Evolutionary conservation across 768 basidiomycete species (phyloP).

Genomic region (Paxillus involutus): DNA sequence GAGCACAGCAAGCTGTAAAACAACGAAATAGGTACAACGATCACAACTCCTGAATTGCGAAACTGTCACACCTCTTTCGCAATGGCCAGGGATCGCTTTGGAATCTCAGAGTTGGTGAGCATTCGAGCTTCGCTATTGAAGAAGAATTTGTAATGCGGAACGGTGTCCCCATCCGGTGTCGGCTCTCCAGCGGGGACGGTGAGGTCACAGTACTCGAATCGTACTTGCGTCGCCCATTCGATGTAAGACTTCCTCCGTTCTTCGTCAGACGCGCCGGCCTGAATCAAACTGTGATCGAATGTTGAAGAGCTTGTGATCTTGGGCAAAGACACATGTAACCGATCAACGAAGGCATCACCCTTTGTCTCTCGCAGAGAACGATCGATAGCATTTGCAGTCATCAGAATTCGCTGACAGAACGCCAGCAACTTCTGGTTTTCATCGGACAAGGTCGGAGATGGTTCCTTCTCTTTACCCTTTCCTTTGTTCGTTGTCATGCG

Average conservation of each 20-base stretch:
- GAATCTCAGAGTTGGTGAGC: conserved; percentile 82
- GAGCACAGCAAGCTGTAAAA: conserved; percentile 80
- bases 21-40: conserved; percentile 6
- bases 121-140: conserved; percentile 83
- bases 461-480: conserved; percentile 55
- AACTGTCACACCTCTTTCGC: conserved; percentile 79
- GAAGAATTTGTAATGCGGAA: conserved; percentile 79
- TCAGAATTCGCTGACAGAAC: conserved; percentile 85
- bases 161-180: conserved; percentile 45
- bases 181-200: conserved; percentile 40
- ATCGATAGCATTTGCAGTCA: conserved; percentile 84
- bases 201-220: conserved; percentile 94
- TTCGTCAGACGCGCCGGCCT: conserved; percentile 62
- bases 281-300: conserved; percentile 36
- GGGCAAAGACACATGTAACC: conserved; percentile 74
- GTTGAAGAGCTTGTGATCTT: conserved; percentile 59
- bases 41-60: neutral
- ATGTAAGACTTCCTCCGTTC: conserved; percentile 68
- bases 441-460: conserved; percentile 48
- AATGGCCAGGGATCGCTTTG: conserved; percentile 89
- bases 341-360: conserved; percentile 80
- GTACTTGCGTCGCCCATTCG: conserved; percentile 76
- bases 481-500: conserved; percentile 75
- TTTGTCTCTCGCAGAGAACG: conserved; percentile 86
- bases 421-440: conserved; percentile 75